Base-by-base conservation (phyloP, 202 grass and related monocot species). In the Dendrocalamus latiflorus region DNA sequence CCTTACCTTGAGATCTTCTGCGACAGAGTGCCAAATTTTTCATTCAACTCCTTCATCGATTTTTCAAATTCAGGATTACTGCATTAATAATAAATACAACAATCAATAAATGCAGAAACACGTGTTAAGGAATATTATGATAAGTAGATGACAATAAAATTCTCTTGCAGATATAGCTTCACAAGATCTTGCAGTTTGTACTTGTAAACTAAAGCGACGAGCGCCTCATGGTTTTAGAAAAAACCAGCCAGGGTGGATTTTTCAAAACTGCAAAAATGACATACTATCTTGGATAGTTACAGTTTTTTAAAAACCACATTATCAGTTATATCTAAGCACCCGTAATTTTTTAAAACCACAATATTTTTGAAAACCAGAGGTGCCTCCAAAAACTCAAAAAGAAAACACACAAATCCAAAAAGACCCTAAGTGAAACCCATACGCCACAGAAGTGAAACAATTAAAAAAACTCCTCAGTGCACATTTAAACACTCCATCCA, bases 1-100 rank as follows among this genome's bases (percentile, higher is more conserved):
- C 95, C 92, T 97, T 80, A 88, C 82, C 91, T 93, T 97, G 62
- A 97, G 76, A 86, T 94, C 95, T 86, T 97, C 95, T 68, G 93
- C 92, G 49, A 91, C 92, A 71, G n/a, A n/a, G n/a, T n/a, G n/a
- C 76, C 92, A 80, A 97, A 73, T 89, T 94, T 97, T 61, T 97
- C 90, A 43, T 90, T 89, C 21, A 97, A 86, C 57, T 97, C 92
- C 76, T 91, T 94, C 25, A 97, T 78, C 6, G 92, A 91, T 85
- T 97, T 87, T 75, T 97, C 90, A 24, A 97, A 93, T 89, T 97
- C 90, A 57, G 88, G 84, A 87, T 93, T 97, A 67, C 95, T 97
- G 90, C 60, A 90, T 42, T 68, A 25, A 71, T n/a, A n/a, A n/a
- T n/a, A 56, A 80, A 80, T 30, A 73, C 66, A 61, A n/a, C 43